Base-by-base conservation (phyloP, 768 basidiomycete genomes). In the Cystobasidium onofrii region DNA sequence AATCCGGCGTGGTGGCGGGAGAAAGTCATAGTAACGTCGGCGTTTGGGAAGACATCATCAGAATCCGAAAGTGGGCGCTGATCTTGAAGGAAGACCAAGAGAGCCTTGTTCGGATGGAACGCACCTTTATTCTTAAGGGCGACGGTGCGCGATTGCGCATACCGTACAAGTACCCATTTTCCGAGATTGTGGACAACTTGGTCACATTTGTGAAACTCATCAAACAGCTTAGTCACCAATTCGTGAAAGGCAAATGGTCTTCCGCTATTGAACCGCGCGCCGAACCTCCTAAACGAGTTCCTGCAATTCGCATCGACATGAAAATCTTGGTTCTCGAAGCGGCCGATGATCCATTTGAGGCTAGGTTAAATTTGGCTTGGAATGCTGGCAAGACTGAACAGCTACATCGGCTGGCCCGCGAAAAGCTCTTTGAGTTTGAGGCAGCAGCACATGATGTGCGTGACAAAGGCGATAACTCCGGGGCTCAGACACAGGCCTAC, bases 261-360 rank as follows among this genome's bases (percentile, higher is more conserved):
- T 84, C 64, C 27, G 85, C 88, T 73, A 84, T 86, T n/a, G 80
- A 80, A 18, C 93, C 94, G 0, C 83, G 83, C 43, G 83, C 88
- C 0, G 91, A 95, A 80, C 84, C 83, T 1, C 86, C 92, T 0
- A 96, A 92, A 81, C 76, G 79, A 0, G 81, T 92, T 1, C 91
- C 91, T 0, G 83, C 84, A 67, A 79, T 94, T 55, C 81, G 82
- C 0, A 78, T 95, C 55, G 82, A 80, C 12, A 80, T 93, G 63
- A 83, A 84, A n/a, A 84, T 84, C 54, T 78, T 95, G 39, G 87
- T 86, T 61, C 78, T 91, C 10, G 92, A 96, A 80, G 88, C 88
- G 29, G 86, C 87, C 27, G 94, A 98, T 80, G 90, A 92, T 77
- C 86, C 88, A 0, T 87, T 96, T 72, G 94, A 98, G 81, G 85